Percentiles rank a stretch among this genome's conserved stretches.
Conservation (phyloP, 108 stramenopile species). For the Skeletonema costatum region DNA sequence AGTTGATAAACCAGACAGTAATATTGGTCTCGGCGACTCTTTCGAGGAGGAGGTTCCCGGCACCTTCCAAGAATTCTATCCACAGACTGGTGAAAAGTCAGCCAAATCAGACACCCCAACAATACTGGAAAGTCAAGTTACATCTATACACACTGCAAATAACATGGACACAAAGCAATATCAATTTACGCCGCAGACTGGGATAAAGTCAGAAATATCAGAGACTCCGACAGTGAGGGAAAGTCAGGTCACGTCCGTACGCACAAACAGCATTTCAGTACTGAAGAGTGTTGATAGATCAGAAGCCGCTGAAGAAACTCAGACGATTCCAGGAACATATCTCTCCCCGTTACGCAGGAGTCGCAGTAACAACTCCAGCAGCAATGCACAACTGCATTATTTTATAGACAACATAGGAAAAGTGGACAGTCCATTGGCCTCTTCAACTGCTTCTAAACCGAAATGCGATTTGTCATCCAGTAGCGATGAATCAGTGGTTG, state of each 20-base stretch:
- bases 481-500: not conserved
- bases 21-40: not conserved
- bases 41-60: not conserved
- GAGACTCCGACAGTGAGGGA: not conserved
- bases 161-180: too few species aligned
- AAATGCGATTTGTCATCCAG: not conserved
- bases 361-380: not conserved
- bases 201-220: not conserved
- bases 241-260: not conserved
- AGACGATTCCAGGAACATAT: conserved; percentile 2
- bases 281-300: not conserved
- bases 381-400: not conserved
- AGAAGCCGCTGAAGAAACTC: not conserved
- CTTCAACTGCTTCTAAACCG: not conserved
- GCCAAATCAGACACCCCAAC: not conserved
- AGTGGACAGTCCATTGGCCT: not conserved
- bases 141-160: not conserved
- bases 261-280: not conserved
- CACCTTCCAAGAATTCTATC: not conserved
- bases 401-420: not conserved
- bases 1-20: not conserved
- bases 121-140: not conserved
- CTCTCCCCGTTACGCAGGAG: not conserved
- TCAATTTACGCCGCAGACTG: not conserved
- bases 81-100: not conserved